Conservation (phyloP, 345 rosid genomes). For the Populus simonii region DNA sequence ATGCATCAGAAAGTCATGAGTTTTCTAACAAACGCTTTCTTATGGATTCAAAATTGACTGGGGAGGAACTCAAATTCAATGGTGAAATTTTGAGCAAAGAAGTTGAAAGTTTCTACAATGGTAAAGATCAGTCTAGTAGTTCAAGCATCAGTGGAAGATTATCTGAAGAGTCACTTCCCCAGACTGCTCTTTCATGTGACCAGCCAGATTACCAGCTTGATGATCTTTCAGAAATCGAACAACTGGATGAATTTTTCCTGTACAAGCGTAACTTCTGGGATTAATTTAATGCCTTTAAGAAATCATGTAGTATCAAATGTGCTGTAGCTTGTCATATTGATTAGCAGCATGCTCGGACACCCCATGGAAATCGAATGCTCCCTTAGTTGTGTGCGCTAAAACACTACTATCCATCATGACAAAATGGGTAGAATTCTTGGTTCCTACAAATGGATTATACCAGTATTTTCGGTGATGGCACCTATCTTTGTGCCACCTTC, state of each 20-base stretch:
- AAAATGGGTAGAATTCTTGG: neutral
- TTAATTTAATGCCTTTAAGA: constrained; percentile 31
- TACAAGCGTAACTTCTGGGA: constrained; percentile 45
- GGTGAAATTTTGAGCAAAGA: constrained; percentile 14
- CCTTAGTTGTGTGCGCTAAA: constrained; percentile 9
- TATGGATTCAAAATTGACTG: neutral
- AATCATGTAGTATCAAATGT: constrained; percentile 26
- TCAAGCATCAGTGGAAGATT: constrained; percentile 28
- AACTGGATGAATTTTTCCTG: constrained; percentile 74
- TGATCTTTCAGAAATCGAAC: constrained; percentile 47
- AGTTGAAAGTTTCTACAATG: constrained; percentile 7
- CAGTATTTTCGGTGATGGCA: constrained; percentile 5
- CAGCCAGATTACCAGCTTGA: constrained; percentile 36
- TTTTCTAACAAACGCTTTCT: constrained; percentile 24
- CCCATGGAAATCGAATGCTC: constrained; percentile 38
- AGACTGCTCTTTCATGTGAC: constrained; percentile 8
- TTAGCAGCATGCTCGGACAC: constrained; percentile 26
- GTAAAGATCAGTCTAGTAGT: constrained; percentile 21
- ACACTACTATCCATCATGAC: neutral
- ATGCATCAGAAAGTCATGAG: constrained; percentile 15
- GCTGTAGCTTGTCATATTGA: constrained; percentile 22
- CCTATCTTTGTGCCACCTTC: constrained; percentile 15
- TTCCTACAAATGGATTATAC: constrained; percentile 12
- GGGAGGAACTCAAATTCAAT: constrained; percentile 17
- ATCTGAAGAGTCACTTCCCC: constrained; percentile 22